Conservation (phyloP, 306 rosid species). For the Trifolium subterraneum region DNA sequence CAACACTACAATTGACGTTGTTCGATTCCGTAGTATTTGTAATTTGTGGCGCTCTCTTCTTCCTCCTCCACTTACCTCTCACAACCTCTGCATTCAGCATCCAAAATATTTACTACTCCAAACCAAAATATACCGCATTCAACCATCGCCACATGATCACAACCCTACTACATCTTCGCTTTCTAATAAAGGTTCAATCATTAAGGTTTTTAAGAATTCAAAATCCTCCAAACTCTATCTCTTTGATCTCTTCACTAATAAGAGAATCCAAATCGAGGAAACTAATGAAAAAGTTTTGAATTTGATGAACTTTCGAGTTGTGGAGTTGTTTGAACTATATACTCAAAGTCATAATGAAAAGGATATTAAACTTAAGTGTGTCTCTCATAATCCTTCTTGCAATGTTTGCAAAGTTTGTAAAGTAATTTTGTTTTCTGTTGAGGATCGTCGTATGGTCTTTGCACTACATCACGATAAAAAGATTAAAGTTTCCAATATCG, state of each 20-base stretch:
- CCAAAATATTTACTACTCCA: background rate
- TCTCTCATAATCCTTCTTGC: background rate
- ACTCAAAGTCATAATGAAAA: too few relatives aligned
- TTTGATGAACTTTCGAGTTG: conserved; percentile 23
- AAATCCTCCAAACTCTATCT: background rate
- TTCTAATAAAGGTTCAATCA: conserved; percentile 38
- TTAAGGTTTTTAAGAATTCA: background rate
- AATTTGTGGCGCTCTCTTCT: background rate
- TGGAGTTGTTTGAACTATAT: conserved; percentile 29
- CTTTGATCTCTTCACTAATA: conserved; percentile 36
- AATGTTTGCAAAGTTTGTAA: background rate
- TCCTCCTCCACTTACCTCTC: background rate
- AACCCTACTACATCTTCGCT: background rate
- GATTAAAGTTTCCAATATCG: conserved; percentile 23
- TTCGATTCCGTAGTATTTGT: background rate
- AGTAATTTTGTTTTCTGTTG: background rate
- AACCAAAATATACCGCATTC: conserved; percentile 24
- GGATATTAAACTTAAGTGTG: background rate
- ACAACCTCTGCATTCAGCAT: background rate
- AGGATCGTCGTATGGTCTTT: background rate
- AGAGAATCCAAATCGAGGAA: background rate
- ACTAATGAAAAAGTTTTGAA: conserved; percentile 12
- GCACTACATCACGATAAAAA: background rate
- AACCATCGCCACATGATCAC: background rate
- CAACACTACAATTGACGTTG: background rate